Conservation (phyloP, 305 asterid genomes). For the Fraxinus sp. region DNA sequence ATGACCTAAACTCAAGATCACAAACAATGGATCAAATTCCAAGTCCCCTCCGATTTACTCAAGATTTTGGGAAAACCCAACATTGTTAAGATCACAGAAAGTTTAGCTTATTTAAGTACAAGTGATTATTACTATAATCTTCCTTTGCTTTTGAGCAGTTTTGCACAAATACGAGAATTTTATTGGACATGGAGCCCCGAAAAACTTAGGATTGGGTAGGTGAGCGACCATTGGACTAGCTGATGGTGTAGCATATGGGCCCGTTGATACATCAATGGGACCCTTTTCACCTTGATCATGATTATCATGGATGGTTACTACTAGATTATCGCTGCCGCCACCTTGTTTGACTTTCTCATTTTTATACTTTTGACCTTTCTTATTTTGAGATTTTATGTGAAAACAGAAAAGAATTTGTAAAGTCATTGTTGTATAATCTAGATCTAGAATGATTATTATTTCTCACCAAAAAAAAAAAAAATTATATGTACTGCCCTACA, state of each 20-base stretch:
- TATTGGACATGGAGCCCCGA: slow-evolving; percentile 13
- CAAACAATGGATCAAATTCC: slow-evolving; percentile 5
- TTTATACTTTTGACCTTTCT: background rate
- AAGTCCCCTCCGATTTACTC: slow-evolving; percentile 2
- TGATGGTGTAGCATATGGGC: slow-evolving; percentile 11
- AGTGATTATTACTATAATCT: slow-evolving; percentile 19
- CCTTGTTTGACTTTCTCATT: background rate
- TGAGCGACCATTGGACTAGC: slow-evolving; percentile 22
- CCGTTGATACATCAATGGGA: background rate
- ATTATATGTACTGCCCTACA: background rate
- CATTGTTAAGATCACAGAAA: slow-evolving; percentile 9
- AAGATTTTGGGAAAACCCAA: slow-evolving; percentile 11
- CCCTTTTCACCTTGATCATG: background rate
- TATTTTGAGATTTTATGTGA: background rate
- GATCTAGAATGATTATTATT: background rate
- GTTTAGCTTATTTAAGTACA: background rate
- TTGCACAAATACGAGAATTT: background rate
- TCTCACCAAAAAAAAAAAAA: background rate
- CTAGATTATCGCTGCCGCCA: background rate
- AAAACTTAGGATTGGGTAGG: slow-evolving; percentile 23
- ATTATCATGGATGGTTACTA: background rate
- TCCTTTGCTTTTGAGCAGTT: slow-evolving; percentile 21
- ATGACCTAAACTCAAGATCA: slow-evolving; percentile 7
- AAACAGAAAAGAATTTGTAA: background rate
- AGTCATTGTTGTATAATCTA: background rate